These are phyloP conservation scores for Mantamonas sphyraenae DNA, from an alignment of 78 protist species.

Conservation along the genomic window DNA sequence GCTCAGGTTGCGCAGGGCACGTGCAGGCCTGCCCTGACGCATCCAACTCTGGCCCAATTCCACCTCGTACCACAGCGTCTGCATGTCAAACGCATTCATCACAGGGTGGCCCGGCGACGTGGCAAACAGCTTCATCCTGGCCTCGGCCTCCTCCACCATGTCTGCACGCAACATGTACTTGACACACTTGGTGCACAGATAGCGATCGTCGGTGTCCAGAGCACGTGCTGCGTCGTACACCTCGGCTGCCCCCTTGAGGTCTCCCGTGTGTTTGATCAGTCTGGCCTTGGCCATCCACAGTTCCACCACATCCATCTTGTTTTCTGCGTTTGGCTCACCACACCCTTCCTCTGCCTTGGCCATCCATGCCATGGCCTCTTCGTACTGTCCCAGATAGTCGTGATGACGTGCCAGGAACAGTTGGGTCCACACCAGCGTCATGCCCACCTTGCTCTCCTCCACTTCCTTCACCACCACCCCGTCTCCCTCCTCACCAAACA, in stretches of 20 bases:
- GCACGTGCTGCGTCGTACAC: conserved; percentile 56
- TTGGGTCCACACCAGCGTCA: conserved; percentile 42
- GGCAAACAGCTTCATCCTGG: conserved; percentile 47
- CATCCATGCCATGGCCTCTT: conserved; percentile 25
- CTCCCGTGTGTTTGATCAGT: conserved; percentile 64
- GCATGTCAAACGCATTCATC: conserved; percentile 53
- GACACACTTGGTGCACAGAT: conserved; percentile 65
- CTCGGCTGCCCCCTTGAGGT: conserved; percentile 44
- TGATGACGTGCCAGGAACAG: conserved; percentile 53
- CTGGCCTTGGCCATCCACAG: conserved; percentile 56
- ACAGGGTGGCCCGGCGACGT: neutral
- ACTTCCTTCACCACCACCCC: neutral
- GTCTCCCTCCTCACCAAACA: neutral
- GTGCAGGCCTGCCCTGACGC: neutral
- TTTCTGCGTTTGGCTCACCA: no score
- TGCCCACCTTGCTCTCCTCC: conserved; percentile 27
- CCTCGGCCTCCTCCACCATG: conserved; percentile 35
- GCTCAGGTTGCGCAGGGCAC: no score
- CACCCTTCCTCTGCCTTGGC: no score
- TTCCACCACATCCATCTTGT: conserved; percentile 81
- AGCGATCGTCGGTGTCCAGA: conserved; percentile 86
- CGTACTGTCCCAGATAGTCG: conserved; percentile 18
- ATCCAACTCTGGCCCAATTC: conserved; percentile 10
- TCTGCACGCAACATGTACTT: conserved; percentile 53
- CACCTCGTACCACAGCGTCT: conserved; percentile 73